Evolutionary conservation across 2,329 filamentous ascomycete genomes (phyloP), one percentile per base, ranked within the genome.

Genomic region (Chrysoporthe cubensis): DNA sequence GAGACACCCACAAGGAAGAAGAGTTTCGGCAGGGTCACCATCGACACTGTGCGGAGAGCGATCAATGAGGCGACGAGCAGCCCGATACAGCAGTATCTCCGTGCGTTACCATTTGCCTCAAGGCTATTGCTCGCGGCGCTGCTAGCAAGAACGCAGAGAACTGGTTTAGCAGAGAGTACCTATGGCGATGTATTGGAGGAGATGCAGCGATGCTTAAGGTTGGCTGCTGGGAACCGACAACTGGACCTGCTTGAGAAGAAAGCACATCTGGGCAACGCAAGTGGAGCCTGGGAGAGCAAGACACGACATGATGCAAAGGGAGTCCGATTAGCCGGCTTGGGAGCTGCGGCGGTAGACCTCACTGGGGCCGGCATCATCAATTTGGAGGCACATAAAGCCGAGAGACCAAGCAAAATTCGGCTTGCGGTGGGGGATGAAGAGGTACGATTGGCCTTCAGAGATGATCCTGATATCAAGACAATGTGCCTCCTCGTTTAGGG

Each of bases 1-100:
- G 75, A 76, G 72, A 70, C 71, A 8, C 54, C 65, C 8, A 72
- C 68, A 70, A 77, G 75, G 73, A 81, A 78, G 64, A 81, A 79
- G 75, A 80, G 66, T 59, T 77, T 75, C 26, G 83, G 83, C 46
- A 87, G 90, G 63, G 96, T 99, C 52, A 97, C 94, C 1, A 97
- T 98, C 75, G 89, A 91, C 64, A 97, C 93, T 4, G 91, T 98
- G 77, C 97, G 97, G 78, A 90, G 92, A 75, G 96, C 96, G 46
- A 98, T 99, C 78, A 92, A 92, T 74, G 96, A 99, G 81, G 94
- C 95, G 5, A 98, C 95, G 0, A 94, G 92, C 4, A 97, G 93
- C 66, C 96, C 96, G 1, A 83, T 97, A 67, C 95, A 97, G 76
- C 93, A 96, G 76, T 94, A 94, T 75, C 86, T 99, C 46, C 91